Conservation (phyloP, 2,329 filamentous ascomycete species). For the Colletotrichum nymphaeae region DNA sequence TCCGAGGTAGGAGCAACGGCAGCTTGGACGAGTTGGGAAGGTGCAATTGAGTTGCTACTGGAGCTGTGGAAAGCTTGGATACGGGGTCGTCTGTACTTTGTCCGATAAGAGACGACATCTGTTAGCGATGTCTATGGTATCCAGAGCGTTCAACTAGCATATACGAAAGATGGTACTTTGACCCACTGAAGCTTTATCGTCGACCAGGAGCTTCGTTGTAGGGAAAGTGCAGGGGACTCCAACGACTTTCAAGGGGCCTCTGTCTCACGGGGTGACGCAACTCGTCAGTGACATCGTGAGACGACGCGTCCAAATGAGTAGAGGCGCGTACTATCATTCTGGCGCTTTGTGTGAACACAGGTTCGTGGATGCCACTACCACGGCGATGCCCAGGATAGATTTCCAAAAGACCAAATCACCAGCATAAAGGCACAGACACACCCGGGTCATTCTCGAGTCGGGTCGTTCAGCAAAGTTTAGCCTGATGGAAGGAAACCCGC, state of each 20-base stretch:
- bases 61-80: conserved; percentile 22
- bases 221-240: background rate
- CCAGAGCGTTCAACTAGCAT: background rate
- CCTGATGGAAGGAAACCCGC: background rate
- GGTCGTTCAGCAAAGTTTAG: conserved; percentile 1
- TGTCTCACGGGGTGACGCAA: conserved; percentile 11
- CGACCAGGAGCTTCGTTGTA: conserved; percentile 22
- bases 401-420: background rate
- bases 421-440: background rate
- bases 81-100: conserved; percentile 4
- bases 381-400: too few species aligned
- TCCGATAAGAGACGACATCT: background rate
- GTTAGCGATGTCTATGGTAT: background rate
- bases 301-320: background rate
- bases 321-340: background rate
- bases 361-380: background rate
- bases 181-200: conserved; percentile 20
- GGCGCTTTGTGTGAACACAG: background rate
- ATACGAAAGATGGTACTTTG: background rate
- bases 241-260: background rate
- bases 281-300: background rate
- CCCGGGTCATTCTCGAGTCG: background rate
- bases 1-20: background rate
- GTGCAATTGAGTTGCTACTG: conserved; percentile 13
- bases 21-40: conserved; percentile 24